phyloP scores from a whole-genome alignment of 495 filamentous ascomycete species.

The Xanthoparmelia taractica region DNA sequence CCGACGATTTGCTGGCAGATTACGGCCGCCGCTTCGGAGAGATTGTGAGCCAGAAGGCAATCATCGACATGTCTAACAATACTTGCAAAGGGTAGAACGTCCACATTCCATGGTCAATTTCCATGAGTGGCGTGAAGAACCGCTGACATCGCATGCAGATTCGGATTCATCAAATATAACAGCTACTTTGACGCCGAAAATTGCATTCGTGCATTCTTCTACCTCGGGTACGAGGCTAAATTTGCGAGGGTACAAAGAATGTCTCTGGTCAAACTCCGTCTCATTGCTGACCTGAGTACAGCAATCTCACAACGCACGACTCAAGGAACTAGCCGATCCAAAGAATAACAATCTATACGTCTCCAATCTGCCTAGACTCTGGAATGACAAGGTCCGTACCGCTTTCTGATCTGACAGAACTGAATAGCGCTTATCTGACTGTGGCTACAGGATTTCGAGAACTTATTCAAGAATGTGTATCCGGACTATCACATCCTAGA shows the following conservation, averaged over 20 bases:
- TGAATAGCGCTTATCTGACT: background rate
- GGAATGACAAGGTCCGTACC: slow-evolving; percentile 72
- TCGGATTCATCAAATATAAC: slow-evolving; percentile 91
- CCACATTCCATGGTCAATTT: background rate
- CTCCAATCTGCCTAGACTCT: slow-evolving; percentile 83
- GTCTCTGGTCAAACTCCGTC: background rate
- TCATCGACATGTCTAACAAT: slow-evolving; percentile 84
- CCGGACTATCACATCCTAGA: slow-evolving; percentile 76
- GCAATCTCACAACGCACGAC: slow-evolving; percentile 93
- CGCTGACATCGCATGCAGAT: slow-evolving; percentile 44
- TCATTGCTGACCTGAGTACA: slow-evolving; percentile 32
- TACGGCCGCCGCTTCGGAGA: slow-evolving; percentile 84
- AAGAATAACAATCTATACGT: slow-evolving; percentile 91
- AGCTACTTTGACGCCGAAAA: slow-evolving; percentile 82
- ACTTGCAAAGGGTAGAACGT: slow-evolving; percentile 82
- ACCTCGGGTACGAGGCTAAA: slow-evolving; percentile 89
- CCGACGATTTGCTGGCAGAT: slow-evolving; percentile 75
- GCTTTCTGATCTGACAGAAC: background rate
- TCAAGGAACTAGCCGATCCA: slow-evolving; percentile 84
- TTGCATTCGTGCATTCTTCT: slow-evolving; percentile 93
- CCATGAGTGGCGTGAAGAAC: slow-evolving; percentile 18
- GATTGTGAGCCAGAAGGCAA: slow-evolving; percentile 91
- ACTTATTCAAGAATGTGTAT: slow-evolving; percentile 17
- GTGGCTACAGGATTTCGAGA: slow-evolving; percentile 16
- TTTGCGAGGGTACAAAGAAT: slow-evolving; percentile 69